These are phyloP conservation scores for Elaeis guineensis DNA, from an alignment of 176 grass and related monocot species.

Conservation along the genomic window DNA sequence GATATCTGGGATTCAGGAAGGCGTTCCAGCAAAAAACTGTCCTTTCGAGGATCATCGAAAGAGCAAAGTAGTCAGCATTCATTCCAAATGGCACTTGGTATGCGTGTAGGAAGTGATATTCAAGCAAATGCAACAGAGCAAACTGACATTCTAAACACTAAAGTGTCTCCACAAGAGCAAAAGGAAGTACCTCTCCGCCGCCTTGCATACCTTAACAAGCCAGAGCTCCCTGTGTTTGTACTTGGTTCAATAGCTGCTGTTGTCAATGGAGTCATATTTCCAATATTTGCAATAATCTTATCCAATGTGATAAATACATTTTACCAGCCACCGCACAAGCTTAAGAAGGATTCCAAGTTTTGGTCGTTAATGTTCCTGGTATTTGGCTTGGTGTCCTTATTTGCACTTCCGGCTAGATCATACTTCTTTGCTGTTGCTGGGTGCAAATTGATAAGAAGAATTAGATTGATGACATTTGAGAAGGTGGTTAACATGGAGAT, in stretches of 20 bases:
- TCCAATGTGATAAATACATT: conserved; percentile 82
- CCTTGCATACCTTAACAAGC: conserved; percentile 79
- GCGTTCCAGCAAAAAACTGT: conserved; percentile 47
- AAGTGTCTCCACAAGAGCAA: conserved; percentile 20
- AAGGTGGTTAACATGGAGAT: conserved; percentile 88
- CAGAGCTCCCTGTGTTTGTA: conserved; percentile 64
- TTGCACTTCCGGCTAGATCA: conserved; percentile 56
- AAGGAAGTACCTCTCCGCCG: conserved; percentile 62
- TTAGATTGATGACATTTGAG: conserved; percentile 89
- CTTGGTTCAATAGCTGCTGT: conserved; percentile 64
- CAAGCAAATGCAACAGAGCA: conserved; percentile 40
- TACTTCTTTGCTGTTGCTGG: conserved; percentile 85
- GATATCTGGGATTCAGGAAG: conserved; percentile 27
- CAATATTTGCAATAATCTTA: conserved; percentile 61
- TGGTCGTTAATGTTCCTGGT: conserved; percentile 90
- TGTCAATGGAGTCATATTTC: conserved; percentile 69
- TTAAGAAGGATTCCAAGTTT: conserved; percentile 69
- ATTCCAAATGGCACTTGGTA: conserved; percentile 53
- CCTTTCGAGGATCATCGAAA: conserved; percentile 41
- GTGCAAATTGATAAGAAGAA: conserved; percentile 71
- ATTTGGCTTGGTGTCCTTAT: conserved; percentile 65
- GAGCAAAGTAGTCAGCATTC: conserved; percentile 68
- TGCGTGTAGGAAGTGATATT: conserved; percentile 47
- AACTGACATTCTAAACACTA: conserved; percentile 2
- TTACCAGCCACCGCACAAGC: conserved; percentile 56